Evolutionary conservation across 164 flowering plant species (phyloP), one percentile per base, ranked within the genome.

Genomic region (Nelumbo lutea): DNA sequence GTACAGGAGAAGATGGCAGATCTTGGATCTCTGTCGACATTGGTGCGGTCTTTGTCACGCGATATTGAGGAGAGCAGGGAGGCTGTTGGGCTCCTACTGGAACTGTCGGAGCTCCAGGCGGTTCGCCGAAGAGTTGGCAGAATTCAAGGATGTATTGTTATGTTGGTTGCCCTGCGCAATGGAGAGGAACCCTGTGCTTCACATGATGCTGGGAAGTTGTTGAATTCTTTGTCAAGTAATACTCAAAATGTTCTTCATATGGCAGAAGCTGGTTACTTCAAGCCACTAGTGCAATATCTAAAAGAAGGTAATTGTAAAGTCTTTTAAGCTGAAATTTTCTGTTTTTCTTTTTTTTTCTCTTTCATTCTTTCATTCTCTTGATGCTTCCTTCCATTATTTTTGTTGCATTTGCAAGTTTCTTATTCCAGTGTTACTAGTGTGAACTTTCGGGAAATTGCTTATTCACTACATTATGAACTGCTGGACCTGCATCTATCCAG

Each of bases 261-360:
- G 96, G 97, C 96, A 0, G 96, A 93, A 79, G 92, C 97, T 39
- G 93, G 92, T 43, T 90, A 88, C 69, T 93, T 93, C 70, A 85
- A 83, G 77, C 96, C 98, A 15, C 70, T 93, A 9, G 83, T 90
- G 47, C 88, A 83, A 38, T 81, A 78, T 72, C 80, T 93, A 9
- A 80, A 70, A n/a, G 81, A 90, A 80, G 96, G 96, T 90, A 81
- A 64, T 6, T 60, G 13, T 38, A 50, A 68, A 58, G 52, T 27
- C 27, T 27, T 27, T 27, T 27, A 27, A 27, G 27, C 27, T 27
- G 27, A 27, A 27, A 27, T 27, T 27, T 27, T 27, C 27, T 27
- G 27, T 27, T 27, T 27, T 27, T 27, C 27, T 27, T 27, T 27
- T 27, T 27, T 27, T 27, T 27, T 27, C 27, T 27, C 27, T 27